Evolutionary conservation across 163 green algal species (phyloP), one percentile per base, ranked within the genome.

Genomic region (Scenedesmus sp.): DNA sequence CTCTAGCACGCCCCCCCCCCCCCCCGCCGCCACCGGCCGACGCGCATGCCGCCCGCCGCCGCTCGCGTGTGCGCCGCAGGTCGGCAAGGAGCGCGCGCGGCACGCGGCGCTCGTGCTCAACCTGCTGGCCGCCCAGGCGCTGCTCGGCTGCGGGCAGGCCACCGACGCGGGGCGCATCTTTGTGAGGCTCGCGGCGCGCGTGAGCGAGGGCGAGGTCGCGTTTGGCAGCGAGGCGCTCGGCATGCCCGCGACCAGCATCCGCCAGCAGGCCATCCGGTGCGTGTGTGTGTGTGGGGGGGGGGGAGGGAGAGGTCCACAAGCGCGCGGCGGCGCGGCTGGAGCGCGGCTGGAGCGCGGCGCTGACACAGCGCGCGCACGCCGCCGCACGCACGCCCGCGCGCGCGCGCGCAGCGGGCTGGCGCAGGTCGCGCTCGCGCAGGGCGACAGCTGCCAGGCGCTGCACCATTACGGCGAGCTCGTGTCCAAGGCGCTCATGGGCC

Each of bases 81-180:
- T 77, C 47, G 60, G 28, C 26, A 42, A 70, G 42, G 75, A 82
- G 75, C 64, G 64, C 33, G 56, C 54, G 20, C 75, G 63, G 1
- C 76, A 84, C 29, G 86, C 86, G 47, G 81, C 75, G 31, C 83
- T 91, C 73, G 72, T 89, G 80, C 84, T 88, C 39, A 77, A 82
- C 65, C 84, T 89, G 74, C 39, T 84, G 67, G 84, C 84, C 33
- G 82, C 63, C 2, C 60, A 80, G 36, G 83, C 78, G 20, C 63
- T 92, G 79, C 83, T 93, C n/a, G 63, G 56, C 13, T 34, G 39
- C 17, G 69, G 57, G 31, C 69, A 76, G 33, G 33, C 64, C 20
- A 76, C 67, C 17, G 67, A 70, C 51, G 62, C 62, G 22, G 69
- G 69, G 3, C 48, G 69, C n/a, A 54, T 81, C 4, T 83, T 82